These are phyloP conservation scores for Vigna reflexopilosa DNA, from an alignment of 306 rosid genomes.

Conservation along the genomic window DNA sequence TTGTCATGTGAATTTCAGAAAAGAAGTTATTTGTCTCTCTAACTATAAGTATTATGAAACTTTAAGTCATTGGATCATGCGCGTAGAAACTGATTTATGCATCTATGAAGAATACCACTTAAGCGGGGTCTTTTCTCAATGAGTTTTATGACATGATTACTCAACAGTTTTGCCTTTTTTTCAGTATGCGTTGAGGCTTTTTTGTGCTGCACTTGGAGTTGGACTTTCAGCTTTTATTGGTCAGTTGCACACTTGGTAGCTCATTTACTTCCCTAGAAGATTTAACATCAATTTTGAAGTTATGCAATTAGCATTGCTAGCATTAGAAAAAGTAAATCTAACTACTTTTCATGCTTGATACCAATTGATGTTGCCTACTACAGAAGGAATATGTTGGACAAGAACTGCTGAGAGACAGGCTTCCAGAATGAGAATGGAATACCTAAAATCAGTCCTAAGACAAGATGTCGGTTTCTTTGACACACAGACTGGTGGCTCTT, in stretches of 20 bases:
- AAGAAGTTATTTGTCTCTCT: background rate
- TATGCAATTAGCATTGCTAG: slow-evolving; percentile 12
- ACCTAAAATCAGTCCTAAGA: slow-evolving; percentile 83
- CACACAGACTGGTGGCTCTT: slow-evolving; percentile 68
- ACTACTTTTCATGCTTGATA: slow-evolving; percentile 34
- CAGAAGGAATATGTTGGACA: slow-evolving; percentile 93
- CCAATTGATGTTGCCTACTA: slow-evolving; percentile 40
- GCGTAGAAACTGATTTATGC: slow-evolving; percentile 15
- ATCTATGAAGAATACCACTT: background rate
- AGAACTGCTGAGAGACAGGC: slow-evolving; percentile 92
- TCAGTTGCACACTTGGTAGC: slow-evolving; percentile 40
- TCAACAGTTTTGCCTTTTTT: slow-evolving; percentile 32
- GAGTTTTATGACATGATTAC: slow-evolving; percentile 26
- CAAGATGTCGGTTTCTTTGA: slow-evolving; percentile 94
- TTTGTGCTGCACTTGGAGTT: slow-evolving; percentile 79
- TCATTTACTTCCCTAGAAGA: slow-evolving; percentile 19
- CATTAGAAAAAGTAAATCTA: slow-evolving; percentile 22
- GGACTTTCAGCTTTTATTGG: slow-evolving; percentile 87
- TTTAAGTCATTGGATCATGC: background rate
- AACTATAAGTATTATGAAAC: background rate
- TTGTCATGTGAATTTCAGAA: background rate
- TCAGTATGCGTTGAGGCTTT: slow-evolving; percentile 76
- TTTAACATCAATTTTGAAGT: background rate
- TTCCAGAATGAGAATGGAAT: slow-evolving; percentile 80
- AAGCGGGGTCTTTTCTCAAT: background rate